phyloP scores from a whole-genome alignment of 2,329 filamentous ascomycete genomes.

The Epichloe coenophiala region DNA sequence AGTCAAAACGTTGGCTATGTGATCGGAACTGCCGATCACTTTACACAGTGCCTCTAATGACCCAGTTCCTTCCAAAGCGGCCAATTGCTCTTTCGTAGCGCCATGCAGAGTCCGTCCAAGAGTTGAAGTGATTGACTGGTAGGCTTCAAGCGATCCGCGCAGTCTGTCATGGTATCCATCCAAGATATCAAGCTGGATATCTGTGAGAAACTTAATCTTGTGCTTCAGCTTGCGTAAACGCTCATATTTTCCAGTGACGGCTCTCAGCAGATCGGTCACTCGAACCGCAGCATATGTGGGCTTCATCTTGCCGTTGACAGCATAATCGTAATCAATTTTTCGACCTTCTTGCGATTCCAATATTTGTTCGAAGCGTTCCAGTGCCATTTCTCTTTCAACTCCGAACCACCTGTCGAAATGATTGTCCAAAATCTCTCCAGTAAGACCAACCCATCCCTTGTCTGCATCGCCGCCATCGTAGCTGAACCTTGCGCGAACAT shows the following conservation, averaged over 20 bases:
- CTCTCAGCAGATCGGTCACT: slow-evolving; percentile 76
- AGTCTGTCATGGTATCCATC: slow-evolving; percentile 78
- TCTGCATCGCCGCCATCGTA: slow-evolving; percentile 64
- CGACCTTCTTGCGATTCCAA: slow-evolving; percentile 64
- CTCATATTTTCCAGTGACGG: slow-evolving; percentile 76
- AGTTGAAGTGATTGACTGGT: slow-evolving; percentile 73
- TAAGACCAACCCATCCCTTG: slow-evolving; percentile 67
- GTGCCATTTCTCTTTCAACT: slow-evolving; percentile 80
- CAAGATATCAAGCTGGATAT: slow-evolving; percentile 84
- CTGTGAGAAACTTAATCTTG: slow-evolving; percentile 80
- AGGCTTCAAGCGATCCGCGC: slow-evolving; percentile 68
- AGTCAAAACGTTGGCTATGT: slow-evolving; percentile 71
- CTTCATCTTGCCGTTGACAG: slow-evolving; percentile 65
- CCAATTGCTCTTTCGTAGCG: slow-evolving; percentile 62
- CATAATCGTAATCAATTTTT: slow-evolving; percentile 82
- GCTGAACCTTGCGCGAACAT: slow-evolving; percentile 60
- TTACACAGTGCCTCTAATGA: slow-evolving; percentile 80
- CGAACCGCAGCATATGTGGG: slow-evolving; percentile 81
- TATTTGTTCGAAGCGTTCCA: slow-evolving; percentile 73
- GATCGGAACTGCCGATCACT: slow-evolving; percentile 88
- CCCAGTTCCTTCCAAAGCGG: slow-evolving; percentile 67
- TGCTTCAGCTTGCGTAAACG: slow-evolving; percentile 72
- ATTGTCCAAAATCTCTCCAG: slow-evolving; percentile 62
- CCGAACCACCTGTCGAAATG: slow-evolving; percentile 82
- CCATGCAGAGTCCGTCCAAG: slow-evolving; percentile 75